Base-by-base conservation (phyloP, 176 grass and related monocot species). In the Hordeum marinum region DNA sequence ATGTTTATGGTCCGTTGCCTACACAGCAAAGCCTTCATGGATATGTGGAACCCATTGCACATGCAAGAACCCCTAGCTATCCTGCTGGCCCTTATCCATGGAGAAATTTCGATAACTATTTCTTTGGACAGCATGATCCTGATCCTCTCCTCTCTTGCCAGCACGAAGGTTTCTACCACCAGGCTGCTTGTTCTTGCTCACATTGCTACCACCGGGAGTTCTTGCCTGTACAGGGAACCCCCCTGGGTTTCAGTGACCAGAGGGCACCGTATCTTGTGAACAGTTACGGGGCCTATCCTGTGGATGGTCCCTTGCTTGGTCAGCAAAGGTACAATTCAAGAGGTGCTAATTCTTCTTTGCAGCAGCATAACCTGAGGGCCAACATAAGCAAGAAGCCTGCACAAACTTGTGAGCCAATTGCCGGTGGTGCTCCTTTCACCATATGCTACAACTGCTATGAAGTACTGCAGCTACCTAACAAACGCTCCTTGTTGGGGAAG, bases 401-500 rank as follows among this genome's bases (percentile, higher is more conserved):
- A 60, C 85, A 81, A 84, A 86, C 68, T 79, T 92, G 89, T 75
- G 89, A 90, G 75, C 71, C 93, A 4, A 78, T 95, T 25, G 87
- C 91, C 26, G 91, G 91, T 76, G 96, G 89, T 80, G 88, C 96
- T 29, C 96, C 96, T 45, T 98, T 98, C 79, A 83, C 90, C 11
- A 76, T 95, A 84, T 98, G 96, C 78, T 98, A 86, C 78, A 98
- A 91, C 72, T 98, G 96, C 61, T 90, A 87, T 32, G 93, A 98
- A 90, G 89, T 98, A 59, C 84, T 98, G 24, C 91, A 93, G 76
- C 66, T 98, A 80, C 93, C 93, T 36, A 87, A 81, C 17, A 90
- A 85, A 76, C 81, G 37, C 74, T 85, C 85, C 45, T 69, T 50
- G 26, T 67, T 64, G 43, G 83, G 83, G 9, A 94, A 95, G 63